A percentile compares a stretch with the other conserved stretches of the same genome.
These are phyloP conservation scores for Aspergillus sclerotiicarbonarius DNA, from an alignment of 495 filamentous ascomycete genomes.

Conservation along the genomic window DNA sequence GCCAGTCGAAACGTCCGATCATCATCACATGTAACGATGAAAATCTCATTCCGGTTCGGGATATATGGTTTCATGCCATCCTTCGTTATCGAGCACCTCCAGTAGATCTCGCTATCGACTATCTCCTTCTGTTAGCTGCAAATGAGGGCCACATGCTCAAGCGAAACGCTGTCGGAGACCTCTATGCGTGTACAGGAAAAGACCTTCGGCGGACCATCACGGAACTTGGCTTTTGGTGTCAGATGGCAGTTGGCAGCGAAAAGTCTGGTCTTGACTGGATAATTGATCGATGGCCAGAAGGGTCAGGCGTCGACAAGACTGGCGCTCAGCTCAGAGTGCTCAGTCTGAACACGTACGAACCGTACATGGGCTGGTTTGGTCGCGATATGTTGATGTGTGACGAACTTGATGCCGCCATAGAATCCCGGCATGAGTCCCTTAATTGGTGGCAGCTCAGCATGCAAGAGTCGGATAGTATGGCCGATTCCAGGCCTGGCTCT, in stretches of 20 bases:
- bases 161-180: slow-evolving; percentile 60
- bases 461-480: slow-evolving; percentile 34
- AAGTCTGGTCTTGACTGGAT: slow-evolving; percentile 91
- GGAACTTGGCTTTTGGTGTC: slow-evolving; percentile 94
- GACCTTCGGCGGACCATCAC: slow-evolving; percentile 82
- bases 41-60: slow-evolving; percentile 64
- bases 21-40: slow-evolving; percentile 96
- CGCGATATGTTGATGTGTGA: slow-evolving; percentile 47
- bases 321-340: slow-evolving; percentile 71
- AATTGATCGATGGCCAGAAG: slow-evolving; percentile 67
- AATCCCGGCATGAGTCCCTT: slow-evolving; percentile 34
- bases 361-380: slow-evolving; percentile 74
- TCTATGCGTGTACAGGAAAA: slow-evolving; percentile 63
- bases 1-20: slow-evolving; percentile 83
- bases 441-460: slow-evolving; percentile 41
- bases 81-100: slow-evolving; percentile 75
- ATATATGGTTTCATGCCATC: slow-evolving; percentile 76
- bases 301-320: slow-evolving; percentile 62
- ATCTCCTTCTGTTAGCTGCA: slow-evolving; percentile 78
- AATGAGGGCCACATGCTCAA: slow-evolving; percentile 84
- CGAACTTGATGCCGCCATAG: slow-evolving; percentile 24
- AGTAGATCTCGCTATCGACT: slow-evolving; percentile 68
- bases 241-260: slow-evolving; percentile 88
- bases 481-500: slow-evolving; percentile 8
- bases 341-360: slow-evolving; percentile 74